Evolutionary conservation across 2,329 filamentous ascomycete genomes (phyloP), one percentile per base, ranked within the genome.

Genomic region (Ascochyta koolunga): DNA sequence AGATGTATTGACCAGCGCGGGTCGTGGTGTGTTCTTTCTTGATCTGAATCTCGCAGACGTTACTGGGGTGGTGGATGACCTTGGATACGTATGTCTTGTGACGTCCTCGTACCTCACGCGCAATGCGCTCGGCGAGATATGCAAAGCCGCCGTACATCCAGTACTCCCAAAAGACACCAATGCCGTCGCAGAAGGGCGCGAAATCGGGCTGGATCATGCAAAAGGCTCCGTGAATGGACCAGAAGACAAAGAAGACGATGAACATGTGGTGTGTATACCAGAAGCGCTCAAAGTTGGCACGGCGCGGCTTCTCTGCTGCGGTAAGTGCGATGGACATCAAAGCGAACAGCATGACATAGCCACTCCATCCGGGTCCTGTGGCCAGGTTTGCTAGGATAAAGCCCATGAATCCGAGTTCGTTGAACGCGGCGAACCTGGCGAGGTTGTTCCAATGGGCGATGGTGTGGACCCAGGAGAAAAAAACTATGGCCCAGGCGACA

Each of bases 241-340:
- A 95, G 81, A 95, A 93, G 64, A 93, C 81, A 79, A 95, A 95
- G 82, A 95, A 95, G 60, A 93, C 70, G 75, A 93, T 85, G 73
- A 95, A 95, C 73, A 95, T 84, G 78, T 95, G 91, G 76, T 96
- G 90, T 1, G 89, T 91, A 75, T 92, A 93, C 90, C 91, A 96
- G 81, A 95, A 96, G 22, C 90, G 88, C 75, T 93, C 90, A 73
- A 91, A 93, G 78, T 95, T 93, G 57, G 88, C 88, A 48, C 90
- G 86, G 44, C 90, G 84, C 9, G 86, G 85, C 79, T 90, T 90
- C 77, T 93, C 90, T 13, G 89, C 79, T 8, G 89, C 91, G 0
- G 90, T 95, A 22, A 86, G 68, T 3, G 89, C 88, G 83, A 96
- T 95, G 45, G 86, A 86, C 81, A 89, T 91, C 43, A 96, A 78